Conservation (phyloP, 2,329 filamentous ascomycete genomes). For the Coniochaeta sp. region DNA sequence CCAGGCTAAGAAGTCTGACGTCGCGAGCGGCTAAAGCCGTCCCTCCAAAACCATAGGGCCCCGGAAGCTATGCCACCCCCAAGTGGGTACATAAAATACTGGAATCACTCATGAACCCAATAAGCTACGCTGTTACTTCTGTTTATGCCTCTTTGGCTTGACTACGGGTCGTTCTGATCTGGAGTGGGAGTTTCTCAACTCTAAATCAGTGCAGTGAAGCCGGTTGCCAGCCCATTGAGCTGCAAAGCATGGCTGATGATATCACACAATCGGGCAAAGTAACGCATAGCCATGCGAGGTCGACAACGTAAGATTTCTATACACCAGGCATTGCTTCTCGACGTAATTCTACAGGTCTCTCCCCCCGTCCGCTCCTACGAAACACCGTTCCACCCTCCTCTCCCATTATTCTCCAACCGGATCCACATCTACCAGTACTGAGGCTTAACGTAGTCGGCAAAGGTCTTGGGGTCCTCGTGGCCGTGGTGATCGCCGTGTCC, state of each 20-base stretch:
- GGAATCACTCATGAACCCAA: too few relatives aligned
- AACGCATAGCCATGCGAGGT: background rate
- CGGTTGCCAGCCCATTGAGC: background rate
- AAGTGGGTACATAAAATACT: too few relatives aligned
- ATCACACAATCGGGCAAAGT: background rate
- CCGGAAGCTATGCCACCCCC: too few relatives aligned
- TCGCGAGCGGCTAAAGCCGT: background rate
- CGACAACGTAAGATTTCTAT: conserved; percentile 15
- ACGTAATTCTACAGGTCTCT: conserved; percentile 31
- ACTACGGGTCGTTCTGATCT: background rate
- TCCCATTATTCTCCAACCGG: background rate
- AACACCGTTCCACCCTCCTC: background rate
- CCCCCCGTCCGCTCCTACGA: conserved; percentile 1
- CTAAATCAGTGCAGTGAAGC: background rate
- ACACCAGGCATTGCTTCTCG: conserved; percentile 7
- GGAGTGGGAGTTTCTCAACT: background rate
- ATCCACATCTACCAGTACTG: conserved; percentile 67
- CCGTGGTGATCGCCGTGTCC: conserved; percentile 48
- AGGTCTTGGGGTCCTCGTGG: conserved; percentile 85
- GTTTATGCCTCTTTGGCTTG: background rate
- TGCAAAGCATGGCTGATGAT: background rate
- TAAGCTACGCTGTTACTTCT: background rate
- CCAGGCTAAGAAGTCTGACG: background rate
- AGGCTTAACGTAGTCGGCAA: conserved; percentile 91
- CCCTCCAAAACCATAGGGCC: background rate